Base-by-base conservation (phyloP, 495 filamentous ascomycete species). In the Penicillium longicatenatum region DNA sequence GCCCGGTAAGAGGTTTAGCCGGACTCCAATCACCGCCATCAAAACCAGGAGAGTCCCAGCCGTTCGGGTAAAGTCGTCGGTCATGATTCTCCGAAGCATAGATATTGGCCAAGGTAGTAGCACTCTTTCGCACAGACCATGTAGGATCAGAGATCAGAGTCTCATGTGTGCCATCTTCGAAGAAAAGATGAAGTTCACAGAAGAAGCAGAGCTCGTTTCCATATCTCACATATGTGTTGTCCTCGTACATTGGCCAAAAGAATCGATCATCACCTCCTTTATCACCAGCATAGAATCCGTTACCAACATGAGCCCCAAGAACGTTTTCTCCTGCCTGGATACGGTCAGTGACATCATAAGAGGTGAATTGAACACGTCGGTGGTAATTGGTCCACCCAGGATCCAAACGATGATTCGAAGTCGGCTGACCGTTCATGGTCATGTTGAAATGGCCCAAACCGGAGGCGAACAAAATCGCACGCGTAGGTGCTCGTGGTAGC, bases 241-340 rank as follows among this genome's bases (percentile, higher is more conserved):
- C 67, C 30, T 70, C 67, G 42, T 70, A 70, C 64, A 67, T 70
- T 5, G 67, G 67, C 67, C 67, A 70, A 50, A 70, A 70, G 56
- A 70, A 70, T 44, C 67, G 62, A 37, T 65, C 67, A 0, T 64
- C 55, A 2, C 66, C 54, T 12, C 66, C 67, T 51, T 70, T 55
- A 35, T 70, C 67, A 16, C 67, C 67, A 5, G 67, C 67, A 26
- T 70, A 70, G 41, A 70, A 70, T 2, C 67, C 67, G 30, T 70
- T 70, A 16, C 67, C 67, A 17, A 70, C 50, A 55, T 70, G 67
- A 4, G 65, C 67, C 6, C 64, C 67, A 33, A 70, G 30, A 1
- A 57, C 60, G n/a, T 70, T 70, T 20, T 60, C 59, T 6, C 60
- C 63, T 11, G 42, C 8, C 10, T 30, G 51, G 20, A 61, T 39